Conservation (phyloP, 2,329 filamentous ascomycete genomes). For the Thyridium curvatum region DNA sequence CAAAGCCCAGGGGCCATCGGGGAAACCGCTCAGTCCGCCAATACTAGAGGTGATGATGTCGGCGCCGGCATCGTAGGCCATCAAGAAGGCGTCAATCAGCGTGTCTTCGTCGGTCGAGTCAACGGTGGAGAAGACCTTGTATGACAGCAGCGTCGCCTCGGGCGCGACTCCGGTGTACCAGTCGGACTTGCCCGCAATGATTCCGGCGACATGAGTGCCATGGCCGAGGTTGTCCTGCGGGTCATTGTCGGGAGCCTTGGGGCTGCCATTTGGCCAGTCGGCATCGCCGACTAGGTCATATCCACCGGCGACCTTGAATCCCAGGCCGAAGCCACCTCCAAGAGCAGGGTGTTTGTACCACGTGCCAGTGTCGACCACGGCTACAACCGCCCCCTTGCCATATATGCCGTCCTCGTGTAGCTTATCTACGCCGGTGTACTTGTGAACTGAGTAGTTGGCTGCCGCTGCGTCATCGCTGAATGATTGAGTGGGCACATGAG, state of each 20-base stretch:
- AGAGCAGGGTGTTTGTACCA: slow-evolving; percentile 18
- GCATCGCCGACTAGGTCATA: slow-evolving; percentile 34
- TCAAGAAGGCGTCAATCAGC: slow-evolving; percentile 21
- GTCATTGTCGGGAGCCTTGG: slow-evolving; percentile 18
- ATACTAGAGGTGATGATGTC: slow-evolving; percentile 30
- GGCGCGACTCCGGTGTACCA: slow-evolving; percentile 16
- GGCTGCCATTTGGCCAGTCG: slow-evolving; percentile 1
- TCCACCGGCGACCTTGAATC: slow-evolving; percentile 33
- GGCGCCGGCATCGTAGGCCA: slow-evolving; percentile 19
- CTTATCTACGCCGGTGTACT: slow-evolving; percentile 11
- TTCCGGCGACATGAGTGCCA: slow-evolving; percentile 39
- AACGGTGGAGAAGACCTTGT: slow-evolving; percentile 20
- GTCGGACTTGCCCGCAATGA: slow-evolving; percentile 36
- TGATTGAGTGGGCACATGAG: slow-evolving; percentile 3
- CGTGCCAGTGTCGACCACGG: slow-evolving; percentile 12
- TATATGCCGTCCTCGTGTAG: slow-evolving; percentile 10
- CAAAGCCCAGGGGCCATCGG: slow-evolving; percentile 21
- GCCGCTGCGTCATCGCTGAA: slow-evolving; percentile 12
- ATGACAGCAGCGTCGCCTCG: slow-evolving; percentile 18
- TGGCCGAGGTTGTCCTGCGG: slow-evolving; percentile 29
- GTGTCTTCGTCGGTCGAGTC: slow-evolving; percentile 17
- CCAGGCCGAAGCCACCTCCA: slow-evolving; percentile 37
- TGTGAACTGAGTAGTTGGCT: slow-evolving; percentile 12
- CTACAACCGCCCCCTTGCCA: slow-evolving; percentile 11
- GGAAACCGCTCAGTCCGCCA: slow-evolving; percentile 22